Conservation (phyloP, 257 asterid genomes). For the Jaltomata sinuosa region DNA sequence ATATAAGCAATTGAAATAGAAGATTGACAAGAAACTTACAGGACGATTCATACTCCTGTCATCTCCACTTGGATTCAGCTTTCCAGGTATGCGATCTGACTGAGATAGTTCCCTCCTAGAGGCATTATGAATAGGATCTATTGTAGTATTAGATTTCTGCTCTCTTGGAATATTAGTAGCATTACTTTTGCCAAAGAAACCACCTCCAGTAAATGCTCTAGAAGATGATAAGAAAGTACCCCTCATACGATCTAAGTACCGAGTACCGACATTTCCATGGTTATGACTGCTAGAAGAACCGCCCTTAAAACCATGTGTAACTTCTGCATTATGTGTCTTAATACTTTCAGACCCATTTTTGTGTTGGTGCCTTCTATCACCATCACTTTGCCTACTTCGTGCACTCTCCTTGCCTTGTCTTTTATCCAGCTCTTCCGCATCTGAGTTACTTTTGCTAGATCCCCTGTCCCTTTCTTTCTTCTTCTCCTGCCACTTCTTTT, state of each 20-base stretch:
- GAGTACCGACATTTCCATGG: constrained; percentile 62
- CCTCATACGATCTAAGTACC: constrained; percentile 92
- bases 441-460: constrained; percentile 91
- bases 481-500: constrained; percentile 66
- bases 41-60: constrained; percentile 50
- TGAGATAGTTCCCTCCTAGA: constrained; percentile 53
- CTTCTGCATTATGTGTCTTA: constrained; percentile 46
- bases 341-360: constrained; percentile 37
- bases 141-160: constrained; percentile 41
- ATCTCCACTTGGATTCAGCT: constrained; percentile 52
- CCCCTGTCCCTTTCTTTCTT: constrained; percentile 80
- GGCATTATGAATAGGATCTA: constrained; percentile 43
- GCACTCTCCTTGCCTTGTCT: constrained; percentile 51
- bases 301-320: constrained; percentile 52
- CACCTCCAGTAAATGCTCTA: constrained; percentile 80
- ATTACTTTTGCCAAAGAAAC: constrained; percentile 63
- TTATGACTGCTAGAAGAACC: constrained; percentile 33
- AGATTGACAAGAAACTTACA: constrained; percentile 40
- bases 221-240: constrained; percentile 95
- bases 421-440: constrained; percentile 75
- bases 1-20: background rate
- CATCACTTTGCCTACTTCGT: constrained; percentile 44
- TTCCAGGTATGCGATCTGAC: constrained; percentile 44
- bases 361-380: constrained; percentile 47
- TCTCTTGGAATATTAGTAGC: constrained; percentile 46